phyloP scores from a whole-genome alignment of 768 basidiomycete genomes.

The Boletus barrowsii region DNA sequence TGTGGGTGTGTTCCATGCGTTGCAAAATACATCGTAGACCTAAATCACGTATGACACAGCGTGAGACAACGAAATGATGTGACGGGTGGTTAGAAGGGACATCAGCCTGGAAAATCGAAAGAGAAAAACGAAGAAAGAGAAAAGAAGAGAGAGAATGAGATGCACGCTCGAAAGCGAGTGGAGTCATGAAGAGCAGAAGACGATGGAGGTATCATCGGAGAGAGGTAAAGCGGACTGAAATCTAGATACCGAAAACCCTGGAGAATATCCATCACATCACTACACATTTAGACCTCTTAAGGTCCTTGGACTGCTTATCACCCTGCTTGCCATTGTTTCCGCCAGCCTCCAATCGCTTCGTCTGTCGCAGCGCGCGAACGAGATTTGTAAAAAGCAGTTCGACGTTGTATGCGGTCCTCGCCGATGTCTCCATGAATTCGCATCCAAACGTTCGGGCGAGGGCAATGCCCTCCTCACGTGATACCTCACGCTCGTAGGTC shows the following conservation, averaged over 20 bases:
- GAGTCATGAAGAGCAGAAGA: conserved; percentile 27
- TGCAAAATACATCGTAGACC: conserved; percentile 39
- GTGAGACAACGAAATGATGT: conserved; percentile 35
- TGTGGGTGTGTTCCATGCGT: conserved; percentile 31
- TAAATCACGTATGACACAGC: conserved; percentile 41
- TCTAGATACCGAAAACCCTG: conserved; percentile 66
- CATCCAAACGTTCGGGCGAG: conserved; percentile 84
- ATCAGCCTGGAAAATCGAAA: conserved; percentile 32
- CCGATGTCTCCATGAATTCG: conserved; percentile 95
- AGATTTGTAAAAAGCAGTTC: conserved; percentile 86
- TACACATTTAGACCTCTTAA: conserved; percentile 60
- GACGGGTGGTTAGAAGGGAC: conserved; percentile 28
- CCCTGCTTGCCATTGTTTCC: conserved; percentile 37
- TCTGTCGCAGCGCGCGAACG: conserved; percentile 78
- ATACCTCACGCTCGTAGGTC: conserved; percentile 86
- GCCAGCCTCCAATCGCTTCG: conserved; percentile 53
- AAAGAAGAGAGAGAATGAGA: conserved; percentile 16
- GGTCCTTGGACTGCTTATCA: conserved; percentile 43
- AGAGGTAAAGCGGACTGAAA: conserved; percentile 63
- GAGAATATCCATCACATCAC: conserved; percentile 71
- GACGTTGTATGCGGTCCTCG: conserved; percentile 91
- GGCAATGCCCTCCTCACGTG: conserved; percentile 81
- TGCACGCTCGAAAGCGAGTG: conserved; percentile 25
- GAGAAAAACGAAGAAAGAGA: conserved; percentile 1
- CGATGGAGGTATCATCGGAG: conserved; percentile 76